Evolutionary conservation across 2,329 filamentous ascomycete genomes (phyloP).

Genomic region (Spiromastix sp.): DNA sequence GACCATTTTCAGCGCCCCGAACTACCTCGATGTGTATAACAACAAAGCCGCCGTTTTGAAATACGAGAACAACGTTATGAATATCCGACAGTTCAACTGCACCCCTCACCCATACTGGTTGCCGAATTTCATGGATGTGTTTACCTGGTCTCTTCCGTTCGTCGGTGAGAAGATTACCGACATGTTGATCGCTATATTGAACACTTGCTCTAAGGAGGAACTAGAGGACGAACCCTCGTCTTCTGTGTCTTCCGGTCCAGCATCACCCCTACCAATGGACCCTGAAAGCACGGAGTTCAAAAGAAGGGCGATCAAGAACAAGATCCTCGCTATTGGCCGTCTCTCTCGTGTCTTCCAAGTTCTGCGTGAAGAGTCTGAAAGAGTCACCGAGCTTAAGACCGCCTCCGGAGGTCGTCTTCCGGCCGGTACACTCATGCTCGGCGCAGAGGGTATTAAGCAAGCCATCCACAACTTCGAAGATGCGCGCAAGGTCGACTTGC

Average conservation of each 20-base stretch:
- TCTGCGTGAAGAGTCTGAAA: conserved; percentile 90
- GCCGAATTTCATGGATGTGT: conserved; percentile 99
- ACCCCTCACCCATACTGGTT: conserved; percentile 99
- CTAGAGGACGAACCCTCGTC: conserved; percentile 79
- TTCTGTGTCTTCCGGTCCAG: conserved; percentile 58
- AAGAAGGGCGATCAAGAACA: conserved; percentile 97
- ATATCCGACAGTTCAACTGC: conserved; percentile 99
- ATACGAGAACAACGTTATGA: conserved; percentile 99
- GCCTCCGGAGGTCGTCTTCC: conserved; percentile 86
- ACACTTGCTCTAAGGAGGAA: conserved; percentile 98
- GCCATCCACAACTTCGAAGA: conserved; percentile 96
- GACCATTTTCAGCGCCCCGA: conserved; percentile 98
- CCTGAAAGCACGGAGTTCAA: conserved; percentile 88
- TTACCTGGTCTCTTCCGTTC: conserved; percentile 99
- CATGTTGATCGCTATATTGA: conserved; percentile 97
- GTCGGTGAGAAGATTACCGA: conserved; percentile 99
- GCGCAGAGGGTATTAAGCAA: conserved; percentile 96
- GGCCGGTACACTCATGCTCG: conserved; percentile 92
- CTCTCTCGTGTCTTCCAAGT: conserved; percentile 98
- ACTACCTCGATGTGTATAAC: conserved; percentile 99
- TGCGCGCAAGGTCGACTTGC: conserved; percentile 88
- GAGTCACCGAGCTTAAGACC: conserved; percentile 95
- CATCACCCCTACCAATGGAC: conserved; percentile 61
- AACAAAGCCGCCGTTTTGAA: conserved; percentile 98
- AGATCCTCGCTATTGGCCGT: conserved; percentile 94